Evolutionary conservation across 1,284 basidiomycete genomes (phyloP).

Genomic region (Peniophora sp.): DNA sequence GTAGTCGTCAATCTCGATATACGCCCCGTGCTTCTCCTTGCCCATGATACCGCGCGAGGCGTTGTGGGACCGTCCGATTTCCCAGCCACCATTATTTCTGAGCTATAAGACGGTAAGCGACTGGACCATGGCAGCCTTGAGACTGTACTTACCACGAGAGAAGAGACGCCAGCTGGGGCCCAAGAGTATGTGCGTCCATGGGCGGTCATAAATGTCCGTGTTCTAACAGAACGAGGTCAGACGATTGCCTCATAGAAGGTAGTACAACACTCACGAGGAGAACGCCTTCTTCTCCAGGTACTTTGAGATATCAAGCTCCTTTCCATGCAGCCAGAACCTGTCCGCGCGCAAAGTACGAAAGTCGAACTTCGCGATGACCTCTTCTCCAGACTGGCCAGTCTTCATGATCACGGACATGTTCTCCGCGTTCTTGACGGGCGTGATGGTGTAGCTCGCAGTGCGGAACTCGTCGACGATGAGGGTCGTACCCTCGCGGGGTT

Average conservation of each 20-base stretch:
- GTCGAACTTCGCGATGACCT: not conserved
- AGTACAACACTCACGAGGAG: not conserved
- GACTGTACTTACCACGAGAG: not conserved
- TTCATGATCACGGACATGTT: not conserved
- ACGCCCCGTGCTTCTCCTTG: not conserved
- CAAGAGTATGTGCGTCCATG: not conserved
- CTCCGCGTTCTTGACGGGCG: not conserved
- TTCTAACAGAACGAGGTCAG: not conserved
- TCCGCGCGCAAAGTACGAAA: not conserved
- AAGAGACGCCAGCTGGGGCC: not conserved
- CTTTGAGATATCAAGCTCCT: not conserved
- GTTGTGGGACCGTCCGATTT: not conserved
- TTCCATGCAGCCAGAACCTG: not conserved
- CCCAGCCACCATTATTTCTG: not conserved
- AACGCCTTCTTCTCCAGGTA: not conserved
- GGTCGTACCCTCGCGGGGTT: not conserved
- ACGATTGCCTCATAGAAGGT: not conserved
- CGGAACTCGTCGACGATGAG: not conserved
- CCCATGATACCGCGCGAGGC: not conserved
- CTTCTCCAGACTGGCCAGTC: not conserved
- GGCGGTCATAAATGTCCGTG: not conserved
- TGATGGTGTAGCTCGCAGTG: not conserved
- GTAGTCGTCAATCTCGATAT: not conserved
- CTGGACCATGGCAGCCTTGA: not conserved
- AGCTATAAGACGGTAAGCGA: not conserved